Base-by-base conservation (phyloP, 176 grass and related monocot species). In the Juncus effusus region DNA sequence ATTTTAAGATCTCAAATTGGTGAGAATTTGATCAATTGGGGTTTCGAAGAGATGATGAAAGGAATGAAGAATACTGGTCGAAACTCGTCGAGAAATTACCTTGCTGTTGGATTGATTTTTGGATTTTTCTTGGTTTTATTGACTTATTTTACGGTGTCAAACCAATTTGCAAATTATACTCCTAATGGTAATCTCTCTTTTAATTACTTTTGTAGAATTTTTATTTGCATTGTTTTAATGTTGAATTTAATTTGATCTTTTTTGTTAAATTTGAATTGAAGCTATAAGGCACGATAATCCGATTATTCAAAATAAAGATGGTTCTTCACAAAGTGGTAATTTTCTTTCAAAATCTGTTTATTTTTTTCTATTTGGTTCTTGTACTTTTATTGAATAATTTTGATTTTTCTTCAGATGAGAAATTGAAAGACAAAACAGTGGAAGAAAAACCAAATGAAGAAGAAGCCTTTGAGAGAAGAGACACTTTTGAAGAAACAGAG, bases 141-240 rank as follows among this genome's bases (percentile, higher is more conserved):
- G 0, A 36, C 82, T 15, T 84, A 69, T 75, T 40, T 84, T 60
- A 77, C 72, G 15, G 40, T 69, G 10, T 69, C 67, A 1, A 72
- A 58, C 14, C 76, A 77, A 67, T 64, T 64, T 62, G 28, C 54
- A 7, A 80, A 65, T 54, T 76, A 73, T 56, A 67, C 10, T 67
- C 72, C 77, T 3, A 72, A 64, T 36, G 85, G 85, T 88, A 80
- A 40, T 61, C 7, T 62, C 16, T 11, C 44, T 47, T 74, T n/a
- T 45, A 10, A 1, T 36, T 13, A 6, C n/a, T 60, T 13, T 59
- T 9, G 7, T 3, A 28, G n/a, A 52, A 6, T 19, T 76, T 49
- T 13, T 12, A 3, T 62, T 16, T 7, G 16, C 11, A 12, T 78
- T 28, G 6, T 38, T 36, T 44, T 15, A 42, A 19, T 69, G 64